Conservation (phyloP, 441 rosid species). For the Aleurites moluccanus region DNA sequence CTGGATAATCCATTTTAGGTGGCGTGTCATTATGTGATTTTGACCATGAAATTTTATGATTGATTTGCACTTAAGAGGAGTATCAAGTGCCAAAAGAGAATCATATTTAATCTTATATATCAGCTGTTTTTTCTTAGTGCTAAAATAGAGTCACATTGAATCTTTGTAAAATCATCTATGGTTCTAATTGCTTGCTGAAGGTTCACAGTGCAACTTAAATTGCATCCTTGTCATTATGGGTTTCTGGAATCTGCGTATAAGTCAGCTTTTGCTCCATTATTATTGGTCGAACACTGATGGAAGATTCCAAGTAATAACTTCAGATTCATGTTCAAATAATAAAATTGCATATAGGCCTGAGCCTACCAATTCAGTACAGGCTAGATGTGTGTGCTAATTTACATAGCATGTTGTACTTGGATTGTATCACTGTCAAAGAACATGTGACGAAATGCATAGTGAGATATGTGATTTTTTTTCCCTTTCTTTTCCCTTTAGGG, state of each 20-base stretch:
- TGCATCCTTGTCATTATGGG: background rate
- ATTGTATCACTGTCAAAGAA: background rate
- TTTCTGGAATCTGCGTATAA: conserved; percentile 15
- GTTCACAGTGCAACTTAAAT: background rate
- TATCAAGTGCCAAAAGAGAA: conserved; percentile 2
- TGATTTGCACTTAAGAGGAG: conserved; percentile 24
- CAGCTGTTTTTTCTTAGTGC: background rate
- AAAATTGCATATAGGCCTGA: background rate
- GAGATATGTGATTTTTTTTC: background rate
- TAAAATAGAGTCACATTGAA: conserved; percentile 9
- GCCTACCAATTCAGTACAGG: background rate
- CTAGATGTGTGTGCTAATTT: background rate
- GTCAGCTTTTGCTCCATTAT: conserved; percentile 4
- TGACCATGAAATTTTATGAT: conserved; percentile 26
- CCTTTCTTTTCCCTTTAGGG: conserved; percentile 42
- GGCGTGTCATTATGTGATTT: conserved; percentile 25
- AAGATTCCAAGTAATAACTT: conserved; percentile 16
- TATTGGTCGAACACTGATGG: conserved; percentile 1
- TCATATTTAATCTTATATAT: conserved; percentile 10
- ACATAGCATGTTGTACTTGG: background rate
- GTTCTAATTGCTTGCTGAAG: background rate
- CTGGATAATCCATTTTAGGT: conserved; percentile 19
- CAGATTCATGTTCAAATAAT: background rate
- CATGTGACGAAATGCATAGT: conserved; percentile 14
- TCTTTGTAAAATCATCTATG: background rate